Base-by-base conservation (phyloP, 768 basidiomycete genomes). In the Peribolospora baueri region DNA sequence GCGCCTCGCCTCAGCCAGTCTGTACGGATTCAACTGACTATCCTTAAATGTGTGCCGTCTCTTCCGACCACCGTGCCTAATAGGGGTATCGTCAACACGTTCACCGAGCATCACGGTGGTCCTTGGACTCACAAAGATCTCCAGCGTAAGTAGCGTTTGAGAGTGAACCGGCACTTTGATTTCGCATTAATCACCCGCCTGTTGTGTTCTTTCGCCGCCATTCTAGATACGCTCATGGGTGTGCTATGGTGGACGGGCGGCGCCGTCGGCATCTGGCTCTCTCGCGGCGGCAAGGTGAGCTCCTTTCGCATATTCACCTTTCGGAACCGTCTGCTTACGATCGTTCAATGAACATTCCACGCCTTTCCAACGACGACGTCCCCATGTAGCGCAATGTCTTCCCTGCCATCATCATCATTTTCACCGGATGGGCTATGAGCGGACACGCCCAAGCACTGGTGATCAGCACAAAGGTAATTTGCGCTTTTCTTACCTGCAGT, bases 361-460 rank as follows among this genome's bases (percentile, higher is more conserved):
- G 51, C 46, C 49, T 53, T 39, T 40, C 8, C 36, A 11, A 9
- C 36, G 40, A 36, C 1, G 25, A 25, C 25, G 25, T 25, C 25
- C 25, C 1, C 25, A 25, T 56, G 3, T 52, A 83, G 76, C 77
- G 84, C 52, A 82, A 77, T 56, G 73, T 90, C n/a, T 71, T 90
- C 3, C 87, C 87, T 4, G 75, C 75, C 8, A 54, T 87, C 40
- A 83, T 88, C 84, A 87, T 56, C 62, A 76, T 67, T 37, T 38
- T 93, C 56, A 93, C 90, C 0, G 90, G 90, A 5, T 91, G 83
- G 80, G 87, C 81, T 0, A 90, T 93, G 83, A 82, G 82, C 0
- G 79, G 84, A 48, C 88, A 93, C 60, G 76, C 76, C 0, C 88
- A 95, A 69, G 78, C 76, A 4, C 72, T 87, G 51, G 80, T 78